phyloP scores from a whole-genome alignment of 2,329 filamentous ascomycete genomes.

The Ophiocordyceps unilateralis region DNA sequence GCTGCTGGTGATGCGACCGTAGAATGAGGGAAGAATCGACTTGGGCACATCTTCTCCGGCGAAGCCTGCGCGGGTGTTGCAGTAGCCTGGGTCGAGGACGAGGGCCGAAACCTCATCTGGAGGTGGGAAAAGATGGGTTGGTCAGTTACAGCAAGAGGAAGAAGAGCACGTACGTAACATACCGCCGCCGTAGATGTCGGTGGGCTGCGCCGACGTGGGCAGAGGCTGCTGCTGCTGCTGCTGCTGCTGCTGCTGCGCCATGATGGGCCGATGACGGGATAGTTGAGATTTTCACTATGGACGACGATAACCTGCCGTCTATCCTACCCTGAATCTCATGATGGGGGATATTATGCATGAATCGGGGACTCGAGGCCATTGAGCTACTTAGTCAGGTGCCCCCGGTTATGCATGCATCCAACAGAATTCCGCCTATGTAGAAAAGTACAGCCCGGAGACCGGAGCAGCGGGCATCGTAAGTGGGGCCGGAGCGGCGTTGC shows the following conservation, averaged over 20 bases:
- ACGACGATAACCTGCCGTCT: too few species aligned
- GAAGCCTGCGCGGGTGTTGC: conserved; percentile 81
- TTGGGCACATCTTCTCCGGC: conserved; percentile 96
- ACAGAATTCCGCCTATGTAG: too few species aligned
- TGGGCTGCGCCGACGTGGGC: conserved; percentile 37
- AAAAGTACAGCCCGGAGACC: too few species aligned
- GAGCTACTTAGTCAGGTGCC: too few species aligned
- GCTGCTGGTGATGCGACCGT: conserved; percentile 40
- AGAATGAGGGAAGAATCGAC: conserved; percentile 79
- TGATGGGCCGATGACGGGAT: background rate
- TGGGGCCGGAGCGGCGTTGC: too few species aligned
- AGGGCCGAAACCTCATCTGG: conserved; percentile 93
- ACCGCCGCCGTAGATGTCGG: conserved; percentile 49
- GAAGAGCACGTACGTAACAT: conserved; percentile 9
- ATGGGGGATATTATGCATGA: too few species aligned
- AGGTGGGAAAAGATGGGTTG: too few species aligned
- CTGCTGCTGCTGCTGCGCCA: background rate
- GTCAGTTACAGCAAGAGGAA: background rate
- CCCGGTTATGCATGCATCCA: too few species aligned
- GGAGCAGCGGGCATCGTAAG: too few species aligned
- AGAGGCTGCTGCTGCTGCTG: conserved; percentile 27
- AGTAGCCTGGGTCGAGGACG: conserved; percentile 88
- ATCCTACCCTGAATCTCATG: too few species aligned
- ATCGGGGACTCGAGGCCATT: too few species aligned
- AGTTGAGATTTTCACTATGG: background rate